Conservation (phyloP, 441 rosid species). For the Biscutella auriculata region DNA sequence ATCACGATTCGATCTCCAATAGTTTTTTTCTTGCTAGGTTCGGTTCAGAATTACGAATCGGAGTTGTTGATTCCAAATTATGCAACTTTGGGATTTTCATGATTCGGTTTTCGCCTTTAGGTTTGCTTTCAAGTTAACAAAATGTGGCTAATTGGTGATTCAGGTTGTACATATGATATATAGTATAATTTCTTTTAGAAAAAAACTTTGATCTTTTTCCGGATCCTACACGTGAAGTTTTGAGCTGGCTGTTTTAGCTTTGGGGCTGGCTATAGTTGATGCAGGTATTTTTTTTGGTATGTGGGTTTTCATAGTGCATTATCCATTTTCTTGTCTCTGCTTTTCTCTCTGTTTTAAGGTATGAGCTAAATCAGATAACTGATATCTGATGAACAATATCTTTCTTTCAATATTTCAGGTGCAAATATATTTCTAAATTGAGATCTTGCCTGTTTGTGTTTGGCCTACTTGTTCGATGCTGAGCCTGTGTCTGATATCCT, state of each 20-base stretch:
- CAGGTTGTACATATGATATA: neutral
- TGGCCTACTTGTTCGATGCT: neutral
- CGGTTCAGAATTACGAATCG: neutral
- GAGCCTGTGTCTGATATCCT: neutral
- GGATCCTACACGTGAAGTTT: conserved; percentile 11
- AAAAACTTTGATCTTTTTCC: neutral
- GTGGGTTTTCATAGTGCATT: neutral
- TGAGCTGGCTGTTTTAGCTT: conserved; percentile 15
- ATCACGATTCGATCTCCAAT: neutral
- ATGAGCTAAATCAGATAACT: neutral
- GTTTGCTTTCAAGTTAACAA: neutral
- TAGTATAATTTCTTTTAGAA: neutral
- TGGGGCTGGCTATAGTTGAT: conserved; percentile 10
- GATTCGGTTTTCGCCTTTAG: neutral
- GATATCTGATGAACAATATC: neutral
- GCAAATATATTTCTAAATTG: neutral
- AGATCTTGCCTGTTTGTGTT: neutral
- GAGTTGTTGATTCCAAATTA: neutral
- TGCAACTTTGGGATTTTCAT: neutral
- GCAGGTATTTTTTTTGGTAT: neutral
- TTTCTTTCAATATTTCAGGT: neutral
- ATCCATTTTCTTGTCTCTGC: neutral
- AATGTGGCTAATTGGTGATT: neutral
- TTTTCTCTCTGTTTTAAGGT: neutral
- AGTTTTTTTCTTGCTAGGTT: neutral